Conservation (phyloP, 805 yeast genomes). For the Cyberlindnera americana region DNA sequence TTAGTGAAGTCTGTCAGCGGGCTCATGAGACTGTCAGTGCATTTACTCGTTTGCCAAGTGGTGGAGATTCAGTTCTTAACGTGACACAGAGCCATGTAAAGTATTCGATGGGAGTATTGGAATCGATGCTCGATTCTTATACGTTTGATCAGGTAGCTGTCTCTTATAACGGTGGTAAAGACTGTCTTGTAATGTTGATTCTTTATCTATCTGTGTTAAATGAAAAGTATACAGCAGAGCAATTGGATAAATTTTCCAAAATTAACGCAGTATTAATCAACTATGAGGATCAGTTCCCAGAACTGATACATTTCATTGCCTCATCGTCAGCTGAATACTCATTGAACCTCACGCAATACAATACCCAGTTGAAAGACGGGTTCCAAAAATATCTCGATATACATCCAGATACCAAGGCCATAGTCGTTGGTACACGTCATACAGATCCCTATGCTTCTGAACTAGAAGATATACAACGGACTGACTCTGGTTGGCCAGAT, state of each 20-base stretch:
- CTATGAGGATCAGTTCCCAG: conserved; percentile 67
- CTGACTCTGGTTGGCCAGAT: conserved; percentile 91
- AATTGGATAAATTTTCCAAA: conserved; percentile 25
- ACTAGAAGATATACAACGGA: conserved; percentile 58
- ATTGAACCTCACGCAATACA: conserved; percentile 42
- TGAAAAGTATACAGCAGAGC: conserved; percentile 24
- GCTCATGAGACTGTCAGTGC: conserved; percentile 3
- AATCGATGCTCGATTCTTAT: conserved; percentile 2
- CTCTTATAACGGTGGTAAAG: conserved; percentile 96
- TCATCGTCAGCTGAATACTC: conserved; percentile 51
- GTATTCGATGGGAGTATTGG: conserved; percentile 3
- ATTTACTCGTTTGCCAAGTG: background rate
- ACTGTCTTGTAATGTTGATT: conserved; percentile 85
- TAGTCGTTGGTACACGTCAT: conserved; percentile 83
- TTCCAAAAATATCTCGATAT: conserved; percentile 55
- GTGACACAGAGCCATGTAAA: conserved; percentile 5
- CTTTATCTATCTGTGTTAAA: conserved; percentile 58
- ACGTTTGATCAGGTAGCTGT: conserved; percentile 54
- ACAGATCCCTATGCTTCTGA: conserved; percentile 79
- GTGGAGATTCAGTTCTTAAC: background rate
- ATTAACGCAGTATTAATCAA: conserved; percentile 70
- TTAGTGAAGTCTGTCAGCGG: conserved; percentile 1
- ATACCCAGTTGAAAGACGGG: conserved; percentile 55
- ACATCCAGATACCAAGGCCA: conserved; percentile 58
- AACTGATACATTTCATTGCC: conserved; percentile 63